Evolutionary conservation across 495 filamentous ascomycete species (phyloP).

Genomic region (Neurospora sublineolata): DNA sequence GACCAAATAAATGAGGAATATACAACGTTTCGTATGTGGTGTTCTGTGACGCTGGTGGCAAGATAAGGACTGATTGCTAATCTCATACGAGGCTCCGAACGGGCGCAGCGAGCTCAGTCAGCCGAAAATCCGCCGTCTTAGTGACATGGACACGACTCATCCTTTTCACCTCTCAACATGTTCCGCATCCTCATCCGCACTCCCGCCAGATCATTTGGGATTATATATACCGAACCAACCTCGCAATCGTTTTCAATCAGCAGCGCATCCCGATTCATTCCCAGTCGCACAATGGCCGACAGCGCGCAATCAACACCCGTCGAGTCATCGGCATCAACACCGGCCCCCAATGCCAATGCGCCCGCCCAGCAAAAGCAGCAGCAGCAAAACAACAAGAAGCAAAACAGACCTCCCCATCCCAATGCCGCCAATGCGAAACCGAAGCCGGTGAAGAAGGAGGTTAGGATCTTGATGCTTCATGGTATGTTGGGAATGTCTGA

Average conservation of each 20-base stretch:
- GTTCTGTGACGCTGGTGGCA: not conserved
- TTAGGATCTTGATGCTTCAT: conserved; percentile 49
- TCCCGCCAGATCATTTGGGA: not conserved
- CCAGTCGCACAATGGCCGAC: not conserved
- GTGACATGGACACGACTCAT: not conserved
- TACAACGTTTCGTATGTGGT: not conserved
- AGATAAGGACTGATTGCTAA: not conserved
- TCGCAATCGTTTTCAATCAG: not conserved
- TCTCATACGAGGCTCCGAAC: not conserved
- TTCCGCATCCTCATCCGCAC: not conserved
- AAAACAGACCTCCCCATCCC: not conserved
- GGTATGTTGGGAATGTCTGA: conserved; percentile 19
- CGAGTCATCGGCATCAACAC: not conserved
- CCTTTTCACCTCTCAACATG: not conserved
- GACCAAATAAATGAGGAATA: not conserved
- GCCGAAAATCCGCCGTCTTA: not conserved
- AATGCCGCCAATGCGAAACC: conserved; percentile 3
- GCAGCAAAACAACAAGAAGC: not conserved
- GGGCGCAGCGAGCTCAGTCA: not conserved
- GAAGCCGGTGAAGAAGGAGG: conserved; percentile 24
- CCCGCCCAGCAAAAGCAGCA: conserved; percentile 1
- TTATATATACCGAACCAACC: not conserved
- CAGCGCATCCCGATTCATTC: not conserved
- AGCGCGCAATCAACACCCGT: not conserved
- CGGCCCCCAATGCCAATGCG: not conserved